A percentile compares a stretch with the other conserved stretches of the same genome.
Conservation (phyloP, 1,284 basidiomycete species). For the Boletellus sp. region DNA sequence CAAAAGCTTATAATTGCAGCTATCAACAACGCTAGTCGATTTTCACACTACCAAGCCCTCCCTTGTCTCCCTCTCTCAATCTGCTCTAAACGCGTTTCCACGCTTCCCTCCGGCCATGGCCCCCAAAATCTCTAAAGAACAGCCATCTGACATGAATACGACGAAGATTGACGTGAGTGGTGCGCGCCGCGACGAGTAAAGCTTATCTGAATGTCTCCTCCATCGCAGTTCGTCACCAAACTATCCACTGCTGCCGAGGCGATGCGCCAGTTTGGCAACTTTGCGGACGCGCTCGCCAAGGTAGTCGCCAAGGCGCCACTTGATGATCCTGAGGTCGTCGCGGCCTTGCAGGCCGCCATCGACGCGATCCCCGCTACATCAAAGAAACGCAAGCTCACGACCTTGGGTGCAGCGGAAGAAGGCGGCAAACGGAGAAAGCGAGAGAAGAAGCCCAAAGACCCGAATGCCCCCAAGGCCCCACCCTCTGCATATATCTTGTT, state of each 20-base stretch:
- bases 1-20: constrained; percentile 41
- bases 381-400: constrained; percentile 53
- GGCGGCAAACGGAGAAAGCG: constrained; percentile 41
- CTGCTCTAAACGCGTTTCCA: constrained; percentile 28
- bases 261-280: constrained; percentile 55
- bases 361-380: constrained; percentile 33
- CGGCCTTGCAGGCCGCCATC: constrained; percentile 28
- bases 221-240: constrained; percentile 48
- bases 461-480: constrained; percentile 92
- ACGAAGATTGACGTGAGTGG: constrained; percentile 30
- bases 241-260: constrained; percentile 52
- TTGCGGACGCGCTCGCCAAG: constrained; percentile 54
- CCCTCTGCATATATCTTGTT: constrained; percentile 93
- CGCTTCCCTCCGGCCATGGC: constrained; percentile 22
- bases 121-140: constrained; percentile 28
- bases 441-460: constrained; percentile 75
- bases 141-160: constrained; percentile 24
- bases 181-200: constrained; percentile 10
- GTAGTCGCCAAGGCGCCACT: constrained; percentile 35
- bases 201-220: constrained; percentile 20
- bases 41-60: constrained; percentile 36
- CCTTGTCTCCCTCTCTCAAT: constrained; percentile 26
- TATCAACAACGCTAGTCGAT: constrained; percentile 38
- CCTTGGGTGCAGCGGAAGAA: constrained; percentile 41
- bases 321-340: constrained; percentile 32